Evolutionary conservation across 208 protist genomes (phyloP), one percentile per base, ranked within the genome.

Genomic region (Trypanosoma avium): DNA sequence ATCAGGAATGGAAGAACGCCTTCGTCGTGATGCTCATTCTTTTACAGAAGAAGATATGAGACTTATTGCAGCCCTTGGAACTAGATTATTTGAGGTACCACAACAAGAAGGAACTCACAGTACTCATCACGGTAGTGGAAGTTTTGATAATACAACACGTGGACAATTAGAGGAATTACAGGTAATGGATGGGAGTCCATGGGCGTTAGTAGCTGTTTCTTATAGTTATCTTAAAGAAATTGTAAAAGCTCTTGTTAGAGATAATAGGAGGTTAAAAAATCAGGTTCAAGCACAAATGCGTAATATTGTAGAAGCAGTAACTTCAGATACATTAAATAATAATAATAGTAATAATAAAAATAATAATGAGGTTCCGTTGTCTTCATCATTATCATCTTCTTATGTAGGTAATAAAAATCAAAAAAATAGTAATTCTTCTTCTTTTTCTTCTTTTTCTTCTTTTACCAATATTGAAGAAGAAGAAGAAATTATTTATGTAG

Each of bases 171-270:
- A 92, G 75, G 84, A 94, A 67, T 75, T 94, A 59, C 78, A 88
- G 36, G 88, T 94, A 54, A 94, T 94, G 84, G 84, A 89, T 58
- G 88, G 88, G 15, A 85, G 84, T 42, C 88, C 88, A 29, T 88
- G 82, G 77, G 81, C 88, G 1, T 53, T 94, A 26, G 81, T 83
- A 49, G 76, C 85, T n/a, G 75, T 85, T 9, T 84, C 88, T 12
- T 94, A 90, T 73, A 79, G 70, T 21, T 82, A 81, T 21, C 67
- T 94, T 4, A 86, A 87, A 65, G 85, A 94, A 65, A 91, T 94
- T 71, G 19, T 87, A 26, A 61, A 77, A 32, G 75, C 72, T 27
- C 77, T 94, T 27, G 56, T 82, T 17, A 68, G 72, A n/a, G 88
- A 94, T 54, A 74, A 86, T 32, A 69, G 79, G 22, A 55, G 67